Evolutionary conservation across 371 early-diverging fungal species (phyloP), one percentile per base, ranked within the genome.

Genomic region (Mortierella sp.): DNA sequence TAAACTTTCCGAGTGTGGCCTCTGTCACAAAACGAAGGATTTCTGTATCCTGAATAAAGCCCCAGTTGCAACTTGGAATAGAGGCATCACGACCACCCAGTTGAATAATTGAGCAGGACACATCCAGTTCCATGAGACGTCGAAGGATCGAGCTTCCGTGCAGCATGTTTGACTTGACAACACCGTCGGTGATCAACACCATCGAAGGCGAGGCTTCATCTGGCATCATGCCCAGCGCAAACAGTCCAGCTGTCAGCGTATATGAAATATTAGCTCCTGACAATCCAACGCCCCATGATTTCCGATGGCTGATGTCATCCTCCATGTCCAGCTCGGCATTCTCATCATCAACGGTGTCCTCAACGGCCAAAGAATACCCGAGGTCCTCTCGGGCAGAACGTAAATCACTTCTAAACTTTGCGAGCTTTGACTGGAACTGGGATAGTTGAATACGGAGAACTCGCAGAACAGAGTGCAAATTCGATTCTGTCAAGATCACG

Each of bases 41-140:
- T 71, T 97, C 97, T 62, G 89, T 95, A 74, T 98, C 96, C 46
- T 93, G 91, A 7, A 97, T 91, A 72, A 92, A 92, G 0, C 98
- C 98, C 82, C 95, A 93, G 63, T 92, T 93, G 51, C 90, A 88
- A 30, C 88, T 88, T 11, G 95, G 94, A 55, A 88, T 85, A 66
- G 91, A 93, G 5, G 93, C 94, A 19, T 88, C 83, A 25, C 83
- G 65, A 5, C 90, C 92, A 0, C 98, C 97, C 9, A 96, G 87
- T 79, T 97, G 98, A 29, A 98, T 86, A 19, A 96, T 83, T 14
- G 88, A 90, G 62, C 94, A 92, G 14, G 84, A 77, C 2, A 94
- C 89, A 63, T 92, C 87, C 48, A 92, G 88, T 58, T 90, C 91
- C 53, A 72, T 88, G 81, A 55, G 86, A 72, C 46, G 81, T 62